A percentile compares a stretch with the other conserved stretches of the same genome.
Conservation (phyloP, 2,329 filamentous ascomycete species). For the Xylariomycetidae sp. region DNA sequence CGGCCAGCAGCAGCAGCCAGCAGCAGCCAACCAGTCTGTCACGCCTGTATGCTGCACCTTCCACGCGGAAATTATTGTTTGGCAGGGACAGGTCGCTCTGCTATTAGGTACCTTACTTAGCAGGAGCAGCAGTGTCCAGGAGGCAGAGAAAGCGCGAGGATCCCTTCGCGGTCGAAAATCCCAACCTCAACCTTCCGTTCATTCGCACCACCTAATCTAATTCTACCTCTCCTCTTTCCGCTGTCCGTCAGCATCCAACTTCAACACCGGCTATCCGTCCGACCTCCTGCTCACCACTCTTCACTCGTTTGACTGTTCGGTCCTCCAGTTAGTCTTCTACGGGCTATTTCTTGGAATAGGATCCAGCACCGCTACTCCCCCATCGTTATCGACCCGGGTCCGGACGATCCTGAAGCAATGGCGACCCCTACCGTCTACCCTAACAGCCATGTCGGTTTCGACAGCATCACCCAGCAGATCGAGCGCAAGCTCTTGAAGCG, state of each 20-base stretch:
- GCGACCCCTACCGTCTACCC: slow-evolving; percentile 72
- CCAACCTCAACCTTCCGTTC: slow-evolving; percentile 12
- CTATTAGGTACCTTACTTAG: slow-evolving; percentile 3
- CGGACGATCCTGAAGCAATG: slow-evolving; percentile 42
- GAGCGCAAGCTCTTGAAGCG: slow-evolving; percentile 99
- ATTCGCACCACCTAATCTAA: slow-evolving; percentile 8
- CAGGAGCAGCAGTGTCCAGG: slow-evolving; percentile 25
- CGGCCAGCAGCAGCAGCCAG: too few species aligned
- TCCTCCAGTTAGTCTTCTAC: slow-evolving; percentile 23
- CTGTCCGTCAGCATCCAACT: slow-evolving; percentile 3
- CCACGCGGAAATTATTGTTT: slow-evolving; percentile 43
- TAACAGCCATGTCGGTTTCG: slow-evolving; percentile 98
- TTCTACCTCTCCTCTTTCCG: slow-evolving; percentile 4
- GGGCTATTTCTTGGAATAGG: slow-evolving; percentile 33
- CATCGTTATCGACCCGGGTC: slow-evolving; percentile 24
- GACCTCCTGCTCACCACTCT: slow-evolving; percentile 6
- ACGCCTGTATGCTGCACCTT: slow-evolving; percentile 16
- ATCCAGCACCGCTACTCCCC: slow-evolving; percentile 22
- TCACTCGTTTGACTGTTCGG: slow-evolving; percentile 19
- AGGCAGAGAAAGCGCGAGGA: slow-evolving; percentile 23
- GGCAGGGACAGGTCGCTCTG: slow-evolving; percentile 23
- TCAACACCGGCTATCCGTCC: slow-evolving; percentile 6
- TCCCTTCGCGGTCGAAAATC: slow-evolving; percentile 22
- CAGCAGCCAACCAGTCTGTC: slow-evolving; percentile 1
- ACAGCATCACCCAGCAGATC: slow-evolving; percentile 99